These are phyloP conservation scores for Amyloporia xantha DNA, from an alignment of 768 basidiomycete genomes.

Conservation along the genomic window DNA sequence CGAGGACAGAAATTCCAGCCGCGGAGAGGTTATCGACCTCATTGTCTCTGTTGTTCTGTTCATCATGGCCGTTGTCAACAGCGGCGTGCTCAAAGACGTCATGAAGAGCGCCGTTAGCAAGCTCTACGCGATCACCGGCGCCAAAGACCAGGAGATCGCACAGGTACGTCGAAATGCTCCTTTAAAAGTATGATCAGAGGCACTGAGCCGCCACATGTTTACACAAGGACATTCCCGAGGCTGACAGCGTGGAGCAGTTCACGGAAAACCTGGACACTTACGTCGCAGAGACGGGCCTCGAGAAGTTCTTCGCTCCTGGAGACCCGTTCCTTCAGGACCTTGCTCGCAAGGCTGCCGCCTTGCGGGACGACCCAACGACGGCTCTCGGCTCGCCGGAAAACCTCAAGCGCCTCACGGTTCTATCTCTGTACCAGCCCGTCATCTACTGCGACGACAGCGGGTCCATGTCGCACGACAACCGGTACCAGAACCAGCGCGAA, in stretches of 20 bases:
- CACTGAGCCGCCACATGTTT: not conserved
- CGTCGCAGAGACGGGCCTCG: not conserved
- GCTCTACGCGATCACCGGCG: too few relatives aligned
- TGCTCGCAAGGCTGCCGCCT: not conserved
- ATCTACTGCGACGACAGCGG: constrained; percentile 6
- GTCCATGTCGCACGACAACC: constrained; percentile 1
- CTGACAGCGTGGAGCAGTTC: not conserved
- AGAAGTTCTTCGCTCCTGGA: not conserved
- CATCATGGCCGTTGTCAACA: not conserved
- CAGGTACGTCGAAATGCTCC: not conserved
- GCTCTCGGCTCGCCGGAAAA: not conserved
- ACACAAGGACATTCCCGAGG: not conserved
- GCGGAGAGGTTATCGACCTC: not conserved
- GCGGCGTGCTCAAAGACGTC: not conserved
- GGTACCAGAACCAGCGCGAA: constrained; percentile 4
- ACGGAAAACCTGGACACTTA: not conserved
- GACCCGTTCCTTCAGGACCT: not conserved
- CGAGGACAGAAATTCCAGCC: not conserved
- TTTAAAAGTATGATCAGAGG: not conserved
- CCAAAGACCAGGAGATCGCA: too few relatives aligned
- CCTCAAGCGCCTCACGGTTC: not conserved
- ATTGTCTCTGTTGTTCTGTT: not conserved
- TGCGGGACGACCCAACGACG: too few relatives aligned
- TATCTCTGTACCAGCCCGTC: not conserved
- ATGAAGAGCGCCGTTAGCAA: too few relatives aligned